phyloP scores from a whole-genome alignment of 306 rosid genomes.

The Alnus rubra region DNA sequence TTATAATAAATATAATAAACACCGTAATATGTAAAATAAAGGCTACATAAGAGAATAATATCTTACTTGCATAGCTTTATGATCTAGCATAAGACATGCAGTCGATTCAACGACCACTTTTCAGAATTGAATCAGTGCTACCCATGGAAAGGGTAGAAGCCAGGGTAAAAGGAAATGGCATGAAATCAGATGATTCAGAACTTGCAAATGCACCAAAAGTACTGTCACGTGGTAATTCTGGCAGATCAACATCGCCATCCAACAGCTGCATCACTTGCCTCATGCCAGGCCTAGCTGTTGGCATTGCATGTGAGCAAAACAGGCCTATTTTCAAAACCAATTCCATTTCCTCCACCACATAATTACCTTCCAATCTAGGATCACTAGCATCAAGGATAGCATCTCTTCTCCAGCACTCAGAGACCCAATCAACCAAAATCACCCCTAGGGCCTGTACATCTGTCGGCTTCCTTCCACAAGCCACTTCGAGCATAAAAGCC shows the following conservation, averaged over 20 bases:
- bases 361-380: slow-evolving; percentile 37
- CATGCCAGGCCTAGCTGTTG: slow-evolving; percentile 42
- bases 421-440: slow-evolving; percentile 61
- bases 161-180: neutral
- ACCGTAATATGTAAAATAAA: no score
- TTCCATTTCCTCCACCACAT: slow-evolving; percentile 37
- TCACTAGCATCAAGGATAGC: slow-evolving; percentile 51
- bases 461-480: slow-evolving; percentile 65
- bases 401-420: slow-evolving; percentile 41
- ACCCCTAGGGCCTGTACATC: slow-evolving; percentile 31
- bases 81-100: no score
- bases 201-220: neutral
- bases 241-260: slow-evolving; percentile 37
- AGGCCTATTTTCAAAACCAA: slow-evolving; percentile 59
- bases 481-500: slow-evolving; percentile 59
- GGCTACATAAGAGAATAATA: no score
- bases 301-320: slow-evolving; percentile 48
- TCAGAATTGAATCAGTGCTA: neutral
- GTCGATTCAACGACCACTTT: neutral
- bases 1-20: no score
- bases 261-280: slow-evolving; percentile 50
- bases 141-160: neutral
- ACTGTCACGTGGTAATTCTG: slow-evolving; percentile 17
- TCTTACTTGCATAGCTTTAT: no score
- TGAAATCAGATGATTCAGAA: neutral